Conservation (phyloP, 768 basidiomycete species). For the Boletus sp. region DNA sequence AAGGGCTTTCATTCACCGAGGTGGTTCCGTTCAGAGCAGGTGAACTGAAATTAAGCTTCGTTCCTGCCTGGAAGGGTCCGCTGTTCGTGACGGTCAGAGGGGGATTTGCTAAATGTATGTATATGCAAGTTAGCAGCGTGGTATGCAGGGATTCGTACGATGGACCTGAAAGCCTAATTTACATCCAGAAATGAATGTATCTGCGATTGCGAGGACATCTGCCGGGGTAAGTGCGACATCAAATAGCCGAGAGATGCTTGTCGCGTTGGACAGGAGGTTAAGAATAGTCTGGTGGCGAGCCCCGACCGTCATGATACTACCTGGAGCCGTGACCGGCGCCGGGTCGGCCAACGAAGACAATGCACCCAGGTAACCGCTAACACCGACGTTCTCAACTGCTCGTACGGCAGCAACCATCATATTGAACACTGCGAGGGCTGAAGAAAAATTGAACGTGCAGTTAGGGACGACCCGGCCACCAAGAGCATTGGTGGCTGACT, state of each 20-base stretch:
- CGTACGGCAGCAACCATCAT: slow-evolving; percentile 74
- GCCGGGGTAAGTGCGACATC: slow-evolving; percentile 68
- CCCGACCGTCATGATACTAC: slow-evolving; percentile 74
- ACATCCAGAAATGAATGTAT: slow-evolving; percentile 68
- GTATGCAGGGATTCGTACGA: background rate
- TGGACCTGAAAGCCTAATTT: slow-evolving; percentile 52
- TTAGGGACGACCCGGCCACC: slow-evolving; percentile 52
- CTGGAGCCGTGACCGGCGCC: slow-evolving; percentile 60
- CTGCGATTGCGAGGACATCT: slow-evolving; percentile 71
- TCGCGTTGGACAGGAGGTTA: slow-evolving; percentile 60
- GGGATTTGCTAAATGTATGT: slow-evolving; percentile 47
- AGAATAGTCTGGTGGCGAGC: slow-evolving; percentile 81
- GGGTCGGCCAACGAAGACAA: slow-evolving; percentile 62
- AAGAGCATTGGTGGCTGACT: slow-evolving; percentile 51
- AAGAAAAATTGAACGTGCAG: slow-evolving; percentile 70
- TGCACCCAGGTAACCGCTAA: slow-evolving; percentile 74
- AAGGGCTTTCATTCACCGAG: slow-evolving; percentile 38
- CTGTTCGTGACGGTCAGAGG: slow-evolving; percentile 62
- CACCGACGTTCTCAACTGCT: slow-evolving; percentile 73
- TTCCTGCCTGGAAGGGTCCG: slow-evolving; percentile 54
- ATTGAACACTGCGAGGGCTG: slow-evolving; percentile 57
- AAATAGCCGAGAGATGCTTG: slow-evolving; percentile 65
- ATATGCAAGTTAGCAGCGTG: background rate
- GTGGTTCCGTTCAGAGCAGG: slow-evolving; percentile 52
- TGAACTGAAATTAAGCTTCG: slow-evolving; percentile 60